Conservation (phyloP, 1,284 basidiomycete species). For the Heterobasidion parviporum region DNA sequence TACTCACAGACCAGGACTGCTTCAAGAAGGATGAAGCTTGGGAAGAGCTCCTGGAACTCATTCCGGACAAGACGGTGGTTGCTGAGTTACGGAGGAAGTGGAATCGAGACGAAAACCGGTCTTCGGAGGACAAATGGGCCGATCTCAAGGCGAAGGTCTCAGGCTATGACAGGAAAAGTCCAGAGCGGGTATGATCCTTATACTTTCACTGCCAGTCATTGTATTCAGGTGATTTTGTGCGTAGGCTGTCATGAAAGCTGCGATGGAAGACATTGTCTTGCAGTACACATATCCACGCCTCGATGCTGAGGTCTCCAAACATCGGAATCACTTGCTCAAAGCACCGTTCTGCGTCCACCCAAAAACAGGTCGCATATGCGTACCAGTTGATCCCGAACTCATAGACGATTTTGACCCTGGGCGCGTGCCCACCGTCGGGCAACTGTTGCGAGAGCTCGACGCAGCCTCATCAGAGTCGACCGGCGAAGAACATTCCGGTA, state of each 20-base stretch:
- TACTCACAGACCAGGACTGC: conserved; percentile 83
- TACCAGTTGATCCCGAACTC: conserved; percentile 76
- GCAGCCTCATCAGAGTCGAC: conserved; percentile 21
- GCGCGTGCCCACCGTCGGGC: conserved; percentile 78
- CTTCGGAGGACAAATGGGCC: conserved; percentile 67
- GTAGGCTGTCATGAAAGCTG: conserved; percentile 30
- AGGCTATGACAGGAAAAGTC: conserved; percentile 20
- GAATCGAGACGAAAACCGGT: conserved; percentile 43
- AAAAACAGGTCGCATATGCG: conserved; percentile 92
- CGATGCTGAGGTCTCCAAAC: conserved; percentile 95
- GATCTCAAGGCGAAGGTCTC: conserved; percentile 45
- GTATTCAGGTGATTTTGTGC: neutral
- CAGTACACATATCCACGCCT: conserved; percentile 96
- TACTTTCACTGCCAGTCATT: neutral
- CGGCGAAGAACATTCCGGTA: conserved; percentile 42
- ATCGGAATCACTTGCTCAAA: conserved; percentile 96
- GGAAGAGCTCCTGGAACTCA: conserved; percentile 66
- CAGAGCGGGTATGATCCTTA: neutral
- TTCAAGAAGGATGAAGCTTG: conserved; percentile 71
- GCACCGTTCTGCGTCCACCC: conserved; percentile 97
- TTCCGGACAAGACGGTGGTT: conserved; percentile 56
- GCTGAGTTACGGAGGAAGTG: conserved; percentile 51
- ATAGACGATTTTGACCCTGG: conserved; percentile 87
- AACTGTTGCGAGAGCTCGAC: conserved; percentile 78
- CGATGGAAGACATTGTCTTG: conserved; percentile 82